These are phyloP conservation scores for Saccharomyces pastorianus DNA, from an alignment of 1,139 yeast genomes.

Conservation along the genomic window DNA sequence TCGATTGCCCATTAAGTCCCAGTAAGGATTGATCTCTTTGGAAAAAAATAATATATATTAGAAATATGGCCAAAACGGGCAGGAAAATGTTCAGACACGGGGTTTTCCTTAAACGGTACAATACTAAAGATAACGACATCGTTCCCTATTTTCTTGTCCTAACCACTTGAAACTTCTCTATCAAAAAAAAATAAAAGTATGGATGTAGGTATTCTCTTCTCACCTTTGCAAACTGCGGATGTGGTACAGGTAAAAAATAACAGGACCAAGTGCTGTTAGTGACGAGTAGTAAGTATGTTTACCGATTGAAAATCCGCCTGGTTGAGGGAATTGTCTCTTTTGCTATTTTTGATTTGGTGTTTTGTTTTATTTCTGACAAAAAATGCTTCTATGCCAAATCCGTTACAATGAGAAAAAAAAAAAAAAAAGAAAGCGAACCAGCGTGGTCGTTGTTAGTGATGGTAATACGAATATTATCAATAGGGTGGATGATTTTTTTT, in stretches of 20 bases:
- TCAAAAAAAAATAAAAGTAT: neutral
- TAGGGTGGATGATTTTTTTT: neutral
- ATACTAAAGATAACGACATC: conserved; percentile 7
- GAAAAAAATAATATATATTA: conserved; percentile 18
- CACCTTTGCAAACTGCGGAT: neutral
- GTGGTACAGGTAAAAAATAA: no score
- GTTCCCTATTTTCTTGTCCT: conserved; percentile 3
- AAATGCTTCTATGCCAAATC: neutral
- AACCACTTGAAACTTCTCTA: neutral
- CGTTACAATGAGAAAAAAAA: neutral
- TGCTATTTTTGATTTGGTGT: neutral
- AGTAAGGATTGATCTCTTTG: conserved; percentile 18
- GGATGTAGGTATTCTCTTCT: neutral
- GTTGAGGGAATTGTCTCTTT: neutral
- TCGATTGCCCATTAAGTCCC: conserved; percentile 19
- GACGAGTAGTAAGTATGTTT: neutral
- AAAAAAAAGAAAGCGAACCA: neutral
- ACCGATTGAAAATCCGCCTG: neutral
- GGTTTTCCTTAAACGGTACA: conserved; percentile 24
- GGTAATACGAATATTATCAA: neutral
- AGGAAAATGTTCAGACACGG: conserved; percentile 20
- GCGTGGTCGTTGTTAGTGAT: neutral
- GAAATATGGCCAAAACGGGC: conserved; percentile 18
- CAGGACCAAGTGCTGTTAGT: no score
- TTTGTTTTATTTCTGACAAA: neutral